A percentile compares a stretch with the other conserved stretches of the same genome.
Evolutionary conservation across 2,329 filamentous ascomycete genomes (phyloP).

Genomic region (Scedosporium minutisporum): DNA sequence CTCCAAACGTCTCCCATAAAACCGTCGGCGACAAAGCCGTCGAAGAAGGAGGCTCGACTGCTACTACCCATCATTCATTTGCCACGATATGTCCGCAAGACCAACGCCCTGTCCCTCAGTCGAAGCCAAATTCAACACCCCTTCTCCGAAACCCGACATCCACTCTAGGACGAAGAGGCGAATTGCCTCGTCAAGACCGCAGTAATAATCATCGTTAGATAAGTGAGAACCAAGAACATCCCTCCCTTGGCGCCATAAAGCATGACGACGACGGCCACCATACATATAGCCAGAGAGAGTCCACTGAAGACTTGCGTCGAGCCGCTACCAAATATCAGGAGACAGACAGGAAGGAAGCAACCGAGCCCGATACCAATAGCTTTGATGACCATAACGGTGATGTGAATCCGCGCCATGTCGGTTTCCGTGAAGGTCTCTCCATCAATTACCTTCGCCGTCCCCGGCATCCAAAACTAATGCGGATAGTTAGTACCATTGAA

Average conservation of each 20-base stretch:
- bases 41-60: no score
- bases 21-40: no score
- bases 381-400: background rate
- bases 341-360: background rate
- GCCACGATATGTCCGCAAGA: no score
- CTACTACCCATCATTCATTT: no score
- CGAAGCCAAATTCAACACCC: no score
- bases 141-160: background rate
- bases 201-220: background rate
- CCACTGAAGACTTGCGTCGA: background rate
- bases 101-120: no score
- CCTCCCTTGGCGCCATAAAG: background rate
- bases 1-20: no score
- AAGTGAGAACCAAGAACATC: background rate
- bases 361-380: background rate
- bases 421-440: background rate
- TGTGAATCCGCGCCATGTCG: background rate
- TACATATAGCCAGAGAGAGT: background rate
- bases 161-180: background rate
- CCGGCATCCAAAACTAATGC: background rate
- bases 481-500: background rate
- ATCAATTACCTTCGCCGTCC: background rate
- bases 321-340: background rate
- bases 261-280: background rate
- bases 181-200: background rate